Evolutionary conservation across 2,329 filamentous ascomycete genomes (phyloP), one percentile per base, ranked within the genome.

Genomic region (Penicillium sp.): DNA sequence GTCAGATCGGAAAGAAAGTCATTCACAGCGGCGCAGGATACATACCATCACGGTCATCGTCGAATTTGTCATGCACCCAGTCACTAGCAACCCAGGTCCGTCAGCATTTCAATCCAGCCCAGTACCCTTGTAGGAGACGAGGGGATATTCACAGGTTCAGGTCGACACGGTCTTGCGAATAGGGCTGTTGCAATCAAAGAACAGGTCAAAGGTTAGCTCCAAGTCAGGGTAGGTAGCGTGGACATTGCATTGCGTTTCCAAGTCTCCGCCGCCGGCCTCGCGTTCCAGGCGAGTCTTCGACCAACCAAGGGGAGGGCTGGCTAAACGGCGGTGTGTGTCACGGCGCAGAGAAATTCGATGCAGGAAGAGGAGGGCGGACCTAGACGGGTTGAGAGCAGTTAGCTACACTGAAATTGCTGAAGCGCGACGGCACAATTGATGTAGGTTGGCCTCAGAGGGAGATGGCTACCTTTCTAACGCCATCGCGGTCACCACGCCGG

Each of bases 11-110:
- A 49, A 66, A 11, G 19, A n/a, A 6, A 18, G 6, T n/a, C 16
- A 49, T 6, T 19, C 19, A 41, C n/a, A n/a, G 43, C 55, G 55
- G 47, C 31, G 43, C 43, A 55, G 36, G 62, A 40, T 66, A 75
- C 77, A 60, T 64, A 80, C 79, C 70, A 59, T 80, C 79, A 78
- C 88, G 83, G 74, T 88, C 85, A 70, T 91, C 90, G 75, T 95
- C 90, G 74, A 87, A 96, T 73, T 88, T 90, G 79, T 96, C 91
- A 75, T 97, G 93, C 68, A 96, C 91, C 93, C 93, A 97, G 82
- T 96, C 92, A 72, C 91, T 91, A 69, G 62, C 58, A 55, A 59
- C n/a, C 54, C 24, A 54, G 54, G 35, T 37, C 50, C 22, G 50
- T 60, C 59, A 62, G 61, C 50, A 39, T 56, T 54, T 19, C 14